Percentiles rank a stretch among this genome's conserved stretches.
Evolutionary conservation across 2,329 filamentous ascomycete genomes (phyloP).

Genomic region (Botrytis pseudocinerea): DNA sequence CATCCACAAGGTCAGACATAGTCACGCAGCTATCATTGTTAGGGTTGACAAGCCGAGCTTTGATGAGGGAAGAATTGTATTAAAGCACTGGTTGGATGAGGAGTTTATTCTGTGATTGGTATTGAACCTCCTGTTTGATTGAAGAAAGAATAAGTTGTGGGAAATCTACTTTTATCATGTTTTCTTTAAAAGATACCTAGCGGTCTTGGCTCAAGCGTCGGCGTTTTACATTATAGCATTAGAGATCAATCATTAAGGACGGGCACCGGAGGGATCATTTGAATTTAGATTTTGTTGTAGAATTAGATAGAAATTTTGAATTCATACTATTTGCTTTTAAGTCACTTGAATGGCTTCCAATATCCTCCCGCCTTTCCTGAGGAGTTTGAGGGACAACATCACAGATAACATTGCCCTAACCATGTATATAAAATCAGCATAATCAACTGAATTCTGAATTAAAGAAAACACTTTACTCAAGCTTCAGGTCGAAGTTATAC

Average conservation of each 20-base stretch:
- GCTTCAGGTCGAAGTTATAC: not conserved
- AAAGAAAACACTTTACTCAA: not conserved
- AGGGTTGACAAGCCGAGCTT: constrained; percentile 67
- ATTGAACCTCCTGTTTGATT: not conserved
- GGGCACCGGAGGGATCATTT: not conserved
- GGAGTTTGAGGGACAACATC: not conserved
- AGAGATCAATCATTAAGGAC: not conserved
- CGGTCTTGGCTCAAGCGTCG: constrained; percentile 1
- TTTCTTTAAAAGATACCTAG: constrained; percentile 1
- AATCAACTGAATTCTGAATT: not conserved
- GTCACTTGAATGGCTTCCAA: too few relatives aligned
- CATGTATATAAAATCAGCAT: not conserved
- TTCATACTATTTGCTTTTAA: not conserved
- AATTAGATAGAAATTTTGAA: not conserved
- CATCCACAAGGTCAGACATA: constrained; percentile 76
- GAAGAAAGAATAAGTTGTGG: not conserved
- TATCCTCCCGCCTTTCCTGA: not conserved
- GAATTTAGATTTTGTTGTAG: not conserved
- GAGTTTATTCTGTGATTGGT: constrained; percentile 56
- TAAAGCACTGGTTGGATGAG: constrained; percentile 77
- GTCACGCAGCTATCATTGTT: constrained; percentile 88
- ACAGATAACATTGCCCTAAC: not conserved
- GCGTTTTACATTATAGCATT: constrained; percentile 20
- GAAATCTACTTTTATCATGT: not conserved
- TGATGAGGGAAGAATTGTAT: constrained; percentile 73